A percentile compares a stretch with the other conserved stretches of the same genome.
Conservation (phyloP, 257 asterid genomes). For the Nicotiana attenuata region DNA sequence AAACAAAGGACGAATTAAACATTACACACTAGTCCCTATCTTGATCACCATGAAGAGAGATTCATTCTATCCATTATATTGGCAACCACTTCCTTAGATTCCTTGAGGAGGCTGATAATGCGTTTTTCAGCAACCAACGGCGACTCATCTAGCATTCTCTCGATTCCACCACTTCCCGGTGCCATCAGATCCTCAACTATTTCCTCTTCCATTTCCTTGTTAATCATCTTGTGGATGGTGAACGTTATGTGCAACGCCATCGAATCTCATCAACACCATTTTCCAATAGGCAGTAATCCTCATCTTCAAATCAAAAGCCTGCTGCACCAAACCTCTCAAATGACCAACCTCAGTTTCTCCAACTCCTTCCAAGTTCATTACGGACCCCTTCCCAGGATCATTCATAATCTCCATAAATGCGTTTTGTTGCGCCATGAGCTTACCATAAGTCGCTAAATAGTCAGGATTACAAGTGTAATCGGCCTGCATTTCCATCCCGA, state of each 20-base stretch:
- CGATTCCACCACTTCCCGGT: neutral
- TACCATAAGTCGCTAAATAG: neutral
- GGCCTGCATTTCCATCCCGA: neutral
- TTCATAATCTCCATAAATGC: neutral
- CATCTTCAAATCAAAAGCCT: slow-evolving; percentile 11
- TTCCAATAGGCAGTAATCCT: slow-evolving; percentile 8
- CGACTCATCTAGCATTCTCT: slow-evolving; percentile 2
- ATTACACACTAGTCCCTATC: neutral
- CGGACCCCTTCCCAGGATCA: neutral
- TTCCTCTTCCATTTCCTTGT: slow-evolving; percentile 6
- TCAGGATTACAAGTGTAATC: slow-evolving; percentile 12
- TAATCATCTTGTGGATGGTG: neutral
- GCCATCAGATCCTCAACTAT: neutral
- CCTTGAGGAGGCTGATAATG: neutral
- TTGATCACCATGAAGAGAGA: neutral
- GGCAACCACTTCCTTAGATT: neutral
- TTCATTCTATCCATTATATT: slow-evolving; percentile 1
- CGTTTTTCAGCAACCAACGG: neutral
- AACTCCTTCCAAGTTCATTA: neutral
- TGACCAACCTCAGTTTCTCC: slow-evolving; percentile 5
- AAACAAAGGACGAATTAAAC: neutral
- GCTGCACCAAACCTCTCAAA: neutral
- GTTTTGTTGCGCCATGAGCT: neutral
- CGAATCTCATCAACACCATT: neutral
- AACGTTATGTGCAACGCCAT: neutral